Percentiles rank a stretch among this genome's conserved stretches.
Evolutionary conservation across 2,329 filamentous ascomycete genomes (phyloP).

Genomic region (Exophiala mesophila): DNA sequence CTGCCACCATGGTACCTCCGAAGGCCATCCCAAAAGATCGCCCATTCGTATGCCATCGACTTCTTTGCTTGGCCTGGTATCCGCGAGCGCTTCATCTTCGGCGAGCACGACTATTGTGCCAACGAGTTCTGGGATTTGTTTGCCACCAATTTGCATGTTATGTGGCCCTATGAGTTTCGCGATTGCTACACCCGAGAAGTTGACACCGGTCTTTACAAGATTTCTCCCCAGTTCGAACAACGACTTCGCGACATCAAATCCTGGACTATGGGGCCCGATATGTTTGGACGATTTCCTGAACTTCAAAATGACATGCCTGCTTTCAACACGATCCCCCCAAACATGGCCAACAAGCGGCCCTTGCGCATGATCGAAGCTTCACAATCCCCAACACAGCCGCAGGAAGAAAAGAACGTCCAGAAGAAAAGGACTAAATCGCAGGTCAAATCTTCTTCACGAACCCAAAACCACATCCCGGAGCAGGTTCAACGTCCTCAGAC

Average conservation of each 20-base stretch:
- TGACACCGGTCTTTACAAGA: conserved; percentile 23
- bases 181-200: conserved; percentile 25
- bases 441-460: not conserved
- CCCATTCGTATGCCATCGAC: conserved; percentile 25
- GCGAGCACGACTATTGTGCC: conserved; percentile 24
- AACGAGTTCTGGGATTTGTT: conserved; percentile 24
- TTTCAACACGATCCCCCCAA: conserved; percentile 16
- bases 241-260: conserved; percentile 22
- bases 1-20: conserved; percentile 24
- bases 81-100: conserved; percentile 24
- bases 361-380: not conserved
- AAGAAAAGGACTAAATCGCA: not conserved
- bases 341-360: not conserved
- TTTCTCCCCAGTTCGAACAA: conserved; percentile 23
- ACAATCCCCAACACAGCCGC: conserved; percentile 1
- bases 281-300: conserved; percentile 24
- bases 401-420: not conserved
- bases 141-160: conserved; percentile 15
- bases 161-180: conserved; percentile 25
- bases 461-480: not conserved
- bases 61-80: conserved; percentile 26
- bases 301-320: conserved; percentile 24
- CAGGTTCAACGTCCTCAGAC: not conserved
- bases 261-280: conserved; percentile 24
- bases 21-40: conserved; percentile 21